Conservation (phyloP, 2,329 filamentous ascomycete genomes). For the Elsinoe necatrix region DNA sequence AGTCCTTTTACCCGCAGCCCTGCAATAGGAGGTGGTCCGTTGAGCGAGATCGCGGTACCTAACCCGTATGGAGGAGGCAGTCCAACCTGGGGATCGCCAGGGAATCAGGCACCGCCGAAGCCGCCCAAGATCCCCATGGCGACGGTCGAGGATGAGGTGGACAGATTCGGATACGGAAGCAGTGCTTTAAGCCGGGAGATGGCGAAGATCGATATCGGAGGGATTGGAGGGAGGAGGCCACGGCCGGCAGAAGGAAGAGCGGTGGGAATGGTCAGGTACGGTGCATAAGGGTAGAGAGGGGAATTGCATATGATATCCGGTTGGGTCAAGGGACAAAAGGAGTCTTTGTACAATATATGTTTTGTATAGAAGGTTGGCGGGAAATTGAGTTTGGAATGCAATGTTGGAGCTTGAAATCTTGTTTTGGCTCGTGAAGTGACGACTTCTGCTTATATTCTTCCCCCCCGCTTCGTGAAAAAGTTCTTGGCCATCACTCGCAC, state of each 20-base stretch:
- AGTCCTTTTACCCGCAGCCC: constrained; percentile 14
- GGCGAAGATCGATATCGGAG: constrained; percentile 43
- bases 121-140: constrained; percentile 60
- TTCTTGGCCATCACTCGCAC: background rate
- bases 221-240: constrained; percentile 18
- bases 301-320: constrained; percentile 3
- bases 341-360: background rate
- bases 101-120: constrained; percentile 46
- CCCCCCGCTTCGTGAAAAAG: background rate
- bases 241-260: constrained; percentile 22
- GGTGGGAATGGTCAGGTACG: constrained; percentile 19
- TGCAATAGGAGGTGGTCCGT: constrained; percentile 7
- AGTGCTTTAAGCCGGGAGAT: constrained; percentile 63
- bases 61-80: constrained; percentile 42
- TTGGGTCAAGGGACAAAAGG: background rate
- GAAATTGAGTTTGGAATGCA: background rate
- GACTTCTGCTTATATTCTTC: background rate
- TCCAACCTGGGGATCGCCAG: constrained; percentile 32
- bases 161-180: constrained; percentile 36
- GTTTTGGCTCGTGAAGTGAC: too few relatives aligned
- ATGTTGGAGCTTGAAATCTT: background rate
- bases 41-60: constrained; percentile 26
- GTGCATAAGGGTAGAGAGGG: background rate
- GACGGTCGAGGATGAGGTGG: constrained; percentile 33
- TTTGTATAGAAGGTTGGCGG: background rate